Evolutionary conservation across 2,329 filamentous ascomycete species (phyloP), one percentile per base, ranked within the genome.

Genomic region (Trichoderma sp.): DNA sequence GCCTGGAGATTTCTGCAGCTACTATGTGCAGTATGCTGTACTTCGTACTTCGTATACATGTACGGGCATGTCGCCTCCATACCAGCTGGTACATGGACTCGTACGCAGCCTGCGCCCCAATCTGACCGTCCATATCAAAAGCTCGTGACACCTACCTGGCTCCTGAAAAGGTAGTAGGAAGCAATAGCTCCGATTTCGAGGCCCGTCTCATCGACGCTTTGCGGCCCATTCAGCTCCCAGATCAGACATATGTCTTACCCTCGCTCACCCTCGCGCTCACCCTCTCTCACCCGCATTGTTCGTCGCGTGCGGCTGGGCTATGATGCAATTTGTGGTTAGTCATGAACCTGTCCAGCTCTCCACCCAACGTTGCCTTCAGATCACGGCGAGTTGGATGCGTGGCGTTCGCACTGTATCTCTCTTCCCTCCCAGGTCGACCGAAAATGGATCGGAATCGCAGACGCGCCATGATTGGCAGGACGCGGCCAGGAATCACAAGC

Each of bases 391-490:
- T 32, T 39, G 34, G 48, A 25, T 34, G 45, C 22, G 37, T 25
- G 48, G 27, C 50, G 50, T 67, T 75, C 73, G 70, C 75, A 77
- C 74, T 74, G 76, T 48, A 29, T 77, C 52, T 56, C 34, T 35
- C n/a, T n/a, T n/a, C n/a, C n/a, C n/a, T n/a, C n/a, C n/a, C 66
- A 74, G 68, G 74, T 76, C 71, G 72, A 72, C 76, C 76, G 75
- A 76, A 76, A 75, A 77, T 73, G 70, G 73, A 76, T 74, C 77
- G 76, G 74, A 77, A 76, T 67, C 72, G 71, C 48, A 53, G 32
- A 42, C 48, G 45, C 52, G 50, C 48, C 37, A 25, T 64, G 65
- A 63, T 63, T 61, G 39, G 65, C 59, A 39, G 45, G 45, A 54
- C 22, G 39, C 17, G 60, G 22, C 58, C 34, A 54, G 29, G 19